Conservation (phyloP, 768 basidiomycete genomes). For the Xanthoconium purpureum region DNA sequence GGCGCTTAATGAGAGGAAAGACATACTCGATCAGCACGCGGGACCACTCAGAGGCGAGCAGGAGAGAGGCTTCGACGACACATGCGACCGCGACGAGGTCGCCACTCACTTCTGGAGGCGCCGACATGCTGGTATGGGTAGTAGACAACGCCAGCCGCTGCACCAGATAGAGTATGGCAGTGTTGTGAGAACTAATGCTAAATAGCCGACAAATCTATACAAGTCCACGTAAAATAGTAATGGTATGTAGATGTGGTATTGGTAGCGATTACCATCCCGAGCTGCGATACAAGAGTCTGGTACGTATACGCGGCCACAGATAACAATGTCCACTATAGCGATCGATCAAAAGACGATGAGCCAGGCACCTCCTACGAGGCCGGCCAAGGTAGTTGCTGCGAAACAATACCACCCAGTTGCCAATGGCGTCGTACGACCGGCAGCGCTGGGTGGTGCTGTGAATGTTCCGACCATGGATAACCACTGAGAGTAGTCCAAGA, state of each 20-base stretch:
- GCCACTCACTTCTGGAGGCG: conserved; percentile 8
- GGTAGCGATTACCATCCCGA: too few relatives aligned
- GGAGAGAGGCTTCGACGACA: conserved; percentile 59
- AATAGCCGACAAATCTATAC: conserved; percentile 7
- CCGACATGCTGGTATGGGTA: conserved; percentile 18
- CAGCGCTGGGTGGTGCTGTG: conserved; percentile 27
- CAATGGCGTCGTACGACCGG: conserved; percentile 18
- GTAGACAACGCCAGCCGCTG: neutral
- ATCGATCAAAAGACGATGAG: conserved; percentile 23
- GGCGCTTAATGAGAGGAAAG: conserved; percentile 48
- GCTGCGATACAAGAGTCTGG: conserved; percentile 4
- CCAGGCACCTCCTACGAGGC: conserved; percentile 33
- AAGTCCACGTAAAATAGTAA: conserved; percentile 14
- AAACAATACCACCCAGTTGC: conserved; percentile 29
- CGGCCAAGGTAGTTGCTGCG: conserved; percentile 19
- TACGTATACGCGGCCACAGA: conserved; percentile 1
- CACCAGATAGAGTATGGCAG: neutral
- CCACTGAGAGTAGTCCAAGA: conserved; percentile 32
- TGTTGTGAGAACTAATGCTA: conserved; percentile 6
- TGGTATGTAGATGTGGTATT: conserved; percentile 19
- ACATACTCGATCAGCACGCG: conserved; percentile 47
- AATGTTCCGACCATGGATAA: conserved; percentile 30
- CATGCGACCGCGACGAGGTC: conserved; percentile 50
- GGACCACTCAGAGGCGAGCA: conserved; percentile 53
- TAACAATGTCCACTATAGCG: conserved; percentile 9